Percentiles rank a stretch among this genome's conserved stretches.
Evolutionary conservation across 306 rosid species (phyloP).

Genomic region (Vicia villosa): DNA sequence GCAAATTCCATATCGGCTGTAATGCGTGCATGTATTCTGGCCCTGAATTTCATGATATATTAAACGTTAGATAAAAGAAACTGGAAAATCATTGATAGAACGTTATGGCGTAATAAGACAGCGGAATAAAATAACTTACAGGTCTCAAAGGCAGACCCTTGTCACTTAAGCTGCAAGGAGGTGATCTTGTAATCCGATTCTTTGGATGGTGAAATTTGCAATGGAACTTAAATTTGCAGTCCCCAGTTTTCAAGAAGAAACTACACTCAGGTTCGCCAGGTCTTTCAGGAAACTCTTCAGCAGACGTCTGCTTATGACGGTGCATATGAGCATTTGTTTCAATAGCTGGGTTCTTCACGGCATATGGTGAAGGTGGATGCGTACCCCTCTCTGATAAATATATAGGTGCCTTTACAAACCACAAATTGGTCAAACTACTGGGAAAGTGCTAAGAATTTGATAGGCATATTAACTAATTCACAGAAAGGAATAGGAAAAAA

Average conservation of each 20-base stretch:
- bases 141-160: conserved; percentile 94
- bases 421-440: conserved; percentile 33
- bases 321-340: conserved; percentile 54
- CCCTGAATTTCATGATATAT: conserved; percentile 56
- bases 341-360: conserved; percentile 51
- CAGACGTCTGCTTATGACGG: conserved; percentile 47
- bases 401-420: conserved; percentile 62
- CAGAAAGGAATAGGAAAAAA: not conserved
- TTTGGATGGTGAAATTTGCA: conserved; percentile 94
- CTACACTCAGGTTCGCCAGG: conserved; percentile 91
- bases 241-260: conserved; percentile 84
- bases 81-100: not conserved
- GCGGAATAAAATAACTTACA: conserved; percentile 48
- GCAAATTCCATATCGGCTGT: conserved; percentile 87
- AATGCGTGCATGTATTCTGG: conserved; percentile 69
- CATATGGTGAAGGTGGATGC: conserved; percentile 58
- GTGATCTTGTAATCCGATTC: conserved; percentile 49
- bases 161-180: conserved; percentile 63
- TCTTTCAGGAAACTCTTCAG: conserved; percentile 78
- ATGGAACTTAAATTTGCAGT: conserved; percentile 74
- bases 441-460: conserved; percentile 10
- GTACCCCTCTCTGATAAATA: conserved; percentile 64
- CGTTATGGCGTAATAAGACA: not conserved
- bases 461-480: not conserved
- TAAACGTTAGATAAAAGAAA: conserved; percentile 13